A percentile compares a stretch with the other conserved stretches of the same genome.
Conservation (phyloP, 1,139 yeast species). For the Scheffersomyces titani region DNA sequence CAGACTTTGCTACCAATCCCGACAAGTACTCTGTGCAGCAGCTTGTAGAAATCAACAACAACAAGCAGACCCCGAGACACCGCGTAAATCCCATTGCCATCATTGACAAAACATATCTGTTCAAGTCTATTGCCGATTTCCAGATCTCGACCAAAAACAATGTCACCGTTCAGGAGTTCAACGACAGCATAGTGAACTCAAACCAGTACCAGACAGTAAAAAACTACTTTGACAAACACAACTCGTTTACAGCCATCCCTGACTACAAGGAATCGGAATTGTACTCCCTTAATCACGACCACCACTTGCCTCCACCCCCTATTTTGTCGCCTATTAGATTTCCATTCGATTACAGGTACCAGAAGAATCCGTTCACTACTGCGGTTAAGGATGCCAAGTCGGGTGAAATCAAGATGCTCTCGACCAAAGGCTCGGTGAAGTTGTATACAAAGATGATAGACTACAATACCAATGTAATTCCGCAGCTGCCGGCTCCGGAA, state of each 20-base stretch:
- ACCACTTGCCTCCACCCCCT: slow-evolving; percentile 86
- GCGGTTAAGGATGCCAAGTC: slow-evolving; percentile 65
- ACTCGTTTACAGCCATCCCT: slow-evolving; percentile 29
- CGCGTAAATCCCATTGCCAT: slow-evolving; percentile 65
- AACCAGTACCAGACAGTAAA: slow-evolving; percentile 39
- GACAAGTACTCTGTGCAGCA: slow-evolving; percentile 52
- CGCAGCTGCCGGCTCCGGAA: slow-evolving; percentile 36
- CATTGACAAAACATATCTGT: slow-evolving; percentile 69
- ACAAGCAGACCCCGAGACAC: slow-evolving; percentile 22
- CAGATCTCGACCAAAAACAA: slow-evolving; percentile 70
- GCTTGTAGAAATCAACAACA: slow-evolving; percentile 39
- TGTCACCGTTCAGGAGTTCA: slow-evolving; percentile 39
- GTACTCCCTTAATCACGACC: slow-evolving; percentile 41
- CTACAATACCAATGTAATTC: slow-evolving; percentile 28
- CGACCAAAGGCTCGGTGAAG: slow-evolving; percentile 38
- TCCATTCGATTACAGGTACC: slow-evolving; percentile 64
- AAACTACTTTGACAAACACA: slow-evolving; percentile 41
- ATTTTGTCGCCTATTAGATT: slow-evolving; percentile 71
- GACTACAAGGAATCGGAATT: slow-evolving; percentile 30
- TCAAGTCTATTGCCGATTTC: slow-evolving; percentile 87
- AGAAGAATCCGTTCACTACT: slow-evolving; percentile 50
- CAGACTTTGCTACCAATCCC: slow-evolving; percentile 40
- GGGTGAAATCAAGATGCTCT: slow-evolving; percentile 50
- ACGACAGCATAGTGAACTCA: slow-evolving; percentile 24
- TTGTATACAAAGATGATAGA: slow-evolving; percentile 50